These are phyloP conservation scores for Thymus quinquecostatus DNA, from an alignment of 257 asterid genomes.

Conservation along the genomic window DNA sequence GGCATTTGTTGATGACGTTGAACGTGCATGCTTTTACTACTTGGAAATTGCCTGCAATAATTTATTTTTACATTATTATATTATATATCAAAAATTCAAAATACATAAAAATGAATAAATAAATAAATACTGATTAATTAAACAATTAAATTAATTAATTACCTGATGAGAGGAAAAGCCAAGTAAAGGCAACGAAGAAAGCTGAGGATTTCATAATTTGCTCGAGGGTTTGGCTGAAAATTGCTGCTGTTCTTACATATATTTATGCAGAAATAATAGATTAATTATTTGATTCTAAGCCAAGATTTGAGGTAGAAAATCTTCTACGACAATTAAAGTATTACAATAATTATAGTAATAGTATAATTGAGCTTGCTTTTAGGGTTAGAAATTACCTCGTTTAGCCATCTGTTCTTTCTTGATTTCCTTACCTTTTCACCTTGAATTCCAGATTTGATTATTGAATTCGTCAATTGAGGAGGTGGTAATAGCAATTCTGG, in stretches of 20 bases:
- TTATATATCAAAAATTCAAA: no score
- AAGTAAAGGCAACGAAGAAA: conserved; percentile 34
- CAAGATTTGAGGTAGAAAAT: conserved; percentile 47
- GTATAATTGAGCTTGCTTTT: conserved; percentile 20
- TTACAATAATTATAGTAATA: not conserved
- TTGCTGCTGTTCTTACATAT: not conserved
- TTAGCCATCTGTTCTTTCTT: not conserved
- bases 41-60: conserved; percentile 39
- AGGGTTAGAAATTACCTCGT: not conserved
- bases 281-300: conserved; percentile 60
- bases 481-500: no score
- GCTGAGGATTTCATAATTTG: conserved; percentile 42
- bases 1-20: conserved; percentile 72
- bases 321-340: conserved; percentile 49
- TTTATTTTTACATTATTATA: not conserved
- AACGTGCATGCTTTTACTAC: conserved; percentile 53
- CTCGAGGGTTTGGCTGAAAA: not conserved
- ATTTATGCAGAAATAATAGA: not conserved
- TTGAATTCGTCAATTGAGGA: not conserved
- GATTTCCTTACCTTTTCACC: not conserved
- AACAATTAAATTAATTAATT: not conserved
- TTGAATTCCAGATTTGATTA: not conserved
- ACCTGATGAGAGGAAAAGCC: conserved; percentile 49
- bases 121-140: no score
- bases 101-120: not conserved